These are phyloP conservation scores for Pseudonitzschia delicatissima DNA, from an alignment of 108 stramenopile genomes.

Conservation along the genomic window DNA sequence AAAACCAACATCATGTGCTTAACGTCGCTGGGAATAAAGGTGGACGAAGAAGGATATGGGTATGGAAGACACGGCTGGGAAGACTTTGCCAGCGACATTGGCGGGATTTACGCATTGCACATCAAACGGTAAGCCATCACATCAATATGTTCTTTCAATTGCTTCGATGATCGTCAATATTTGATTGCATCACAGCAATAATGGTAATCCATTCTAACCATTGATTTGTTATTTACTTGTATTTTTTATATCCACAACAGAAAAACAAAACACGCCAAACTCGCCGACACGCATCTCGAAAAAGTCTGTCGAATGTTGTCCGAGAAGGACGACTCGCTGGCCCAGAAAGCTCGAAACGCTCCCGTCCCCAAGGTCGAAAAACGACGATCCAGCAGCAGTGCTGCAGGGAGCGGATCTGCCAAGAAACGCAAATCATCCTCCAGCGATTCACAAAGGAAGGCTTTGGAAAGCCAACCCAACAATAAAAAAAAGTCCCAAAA, in stretches of 20 bases:
- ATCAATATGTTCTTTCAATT: too few relatives aligned
- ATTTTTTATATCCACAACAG: constrained; percentile 21
- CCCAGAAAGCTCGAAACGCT: constrained; percentile 38
- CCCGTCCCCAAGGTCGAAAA: constrained; percentile 20
- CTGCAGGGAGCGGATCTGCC: background rate
- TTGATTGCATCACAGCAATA: too few relatives aligned
- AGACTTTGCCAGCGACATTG: constrained; percentile 75
- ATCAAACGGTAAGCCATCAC: constrained; percentile 53
- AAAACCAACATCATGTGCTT: constrained; percentile 28
- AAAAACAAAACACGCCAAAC: constrained; percentile 61
- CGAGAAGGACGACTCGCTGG: constrained; percentile 65
- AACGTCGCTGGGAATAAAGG: constrained; percentile 59
- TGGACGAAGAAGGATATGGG: constrained; percentile 60
- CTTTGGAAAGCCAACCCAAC: background rate
- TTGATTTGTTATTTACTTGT: background rate
- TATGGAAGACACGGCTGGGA: constrained; percentile 78
- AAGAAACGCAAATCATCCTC: constrained; percentile 44
- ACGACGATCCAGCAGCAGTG: constrained; percentile 24
- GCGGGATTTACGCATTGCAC: constrained; percentile 75
- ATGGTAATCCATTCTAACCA: too few relatives aligned
- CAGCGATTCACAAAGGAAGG: constrained; percentile 14
- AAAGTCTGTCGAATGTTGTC: constrained; percentile 55
- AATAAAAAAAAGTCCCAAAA: constrained; percentile 8
- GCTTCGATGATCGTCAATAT: too few relatives aligned
- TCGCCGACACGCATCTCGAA: constrained; percentile 57